Evolutionary conservation across 176 grass and related monocot species (phyloP).

Genomic region (Cenchrus fungigraminus): DNA sequence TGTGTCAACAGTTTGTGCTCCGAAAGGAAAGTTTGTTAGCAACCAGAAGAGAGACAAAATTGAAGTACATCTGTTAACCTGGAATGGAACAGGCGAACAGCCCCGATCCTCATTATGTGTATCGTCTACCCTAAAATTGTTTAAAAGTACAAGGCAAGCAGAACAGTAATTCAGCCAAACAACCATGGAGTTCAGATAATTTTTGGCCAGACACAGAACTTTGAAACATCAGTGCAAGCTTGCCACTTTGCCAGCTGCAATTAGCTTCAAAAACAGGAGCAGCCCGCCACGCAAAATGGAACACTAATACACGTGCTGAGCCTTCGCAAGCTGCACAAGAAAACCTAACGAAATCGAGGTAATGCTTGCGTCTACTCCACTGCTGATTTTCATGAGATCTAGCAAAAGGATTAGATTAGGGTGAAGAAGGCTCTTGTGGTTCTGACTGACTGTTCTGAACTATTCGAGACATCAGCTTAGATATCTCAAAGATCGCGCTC

Average conservation of each 20-base stretch:
- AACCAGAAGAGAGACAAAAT: neutral
- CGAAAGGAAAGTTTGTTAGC: neutral
- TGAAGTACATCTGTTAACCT: neutral
- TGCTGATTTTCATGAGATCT: conserved; percentile 55
- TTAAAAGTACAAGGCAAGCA: conserved; percentile 36
- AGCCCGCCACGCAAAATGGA: conserved; percentile 30
- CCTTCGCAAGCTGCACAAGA: conserved; percentile 42
- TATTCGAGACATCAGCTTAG: conserved; percentile 93
- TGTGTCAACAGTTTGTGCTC: neutral
- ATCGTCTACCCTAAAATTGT: conserved; percentile 41
- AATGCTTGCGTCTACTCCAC: conserved; percentile 48
- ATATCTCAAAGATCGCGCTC: conserved; percentile 91
- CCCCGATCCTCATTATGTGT: conserved; percentile 44
- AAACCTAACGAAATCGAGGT: conserved; percentile 48
- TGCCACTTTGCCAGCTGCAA: conserved; percentile 50
- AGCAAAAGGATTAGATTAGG: conserved; percentile 68
- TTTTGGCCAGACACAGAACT: neutral
- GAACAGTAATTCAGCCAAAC: conserved; percentile 3
- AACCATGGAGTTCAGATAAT: conserved; percentile 18
- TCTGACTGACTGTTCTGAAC: conserved; percentile 82
- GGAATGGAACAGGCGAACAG: neutral
- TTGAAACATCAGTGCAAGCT: conserved; percentile 38
- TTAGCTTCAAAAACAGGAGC: conserved; percentile 46
- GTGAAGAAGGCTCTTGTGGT: conserved; percentile 69
- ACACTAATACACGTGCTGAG: conserved; percentile 30